These are phyloP conservation scores for Terana coerulea DNA, from an alignment of 768 basidiomycete species.

Conservation along the genomic window DNA sequence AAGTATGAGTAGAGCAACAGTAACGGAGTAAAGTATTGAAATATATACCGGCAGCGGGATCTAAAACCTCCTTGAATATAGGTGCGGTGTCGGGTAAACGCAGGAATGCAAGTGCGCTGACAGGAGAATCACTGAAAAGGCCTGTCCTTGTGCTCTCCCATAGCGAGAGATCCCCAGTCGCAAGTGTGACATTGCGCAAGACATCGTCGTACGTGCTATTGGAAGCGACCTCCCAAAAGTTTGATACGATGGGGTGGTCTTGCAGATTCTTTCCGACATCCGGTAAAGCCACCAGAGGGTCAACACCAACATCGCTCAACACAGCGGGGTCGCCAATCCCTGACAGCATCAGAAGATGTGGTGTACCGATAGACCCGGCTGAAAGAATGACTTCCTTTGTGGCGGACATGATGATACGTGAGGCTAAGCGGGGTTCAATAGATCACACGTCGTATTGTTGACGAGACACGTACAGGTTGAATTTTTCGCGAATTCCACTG, in stretches of 20 bases:
- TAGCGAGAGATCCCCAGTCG: neutral
- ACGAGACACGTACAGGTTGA: neutral
- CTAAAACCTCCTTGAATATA: neutral
- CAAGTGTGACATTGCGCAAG: neutral
- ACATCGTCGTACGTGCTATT: conserved; percentile 8
- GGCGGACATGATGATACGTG: conserved; percentile 1
- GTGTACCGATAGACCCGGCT: conserved; percentile 27
- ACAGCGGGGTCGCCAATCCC: conserved; percentile 4
- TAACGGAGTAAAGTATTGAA: neutral
- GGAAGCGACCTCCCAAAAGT: conserved; percentile 13
- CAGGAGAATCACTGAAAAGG: conserved; percentile 3
- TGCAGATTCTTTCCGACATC: conserved; percentile 28
- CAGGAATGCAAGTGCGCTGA: conserved; percentile 3
- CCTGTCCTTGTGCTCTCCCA: neutral
- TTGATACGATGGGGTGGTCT: conserved; percentile 21
- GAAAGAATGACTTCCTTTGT: conserved; percentile 17
- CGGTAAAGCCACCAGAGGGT: conserved; percentile 24
- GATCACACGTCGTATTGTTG: neutral
- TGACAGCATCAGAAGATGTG: conserved; percentile 13
- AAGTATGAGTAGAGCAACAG: neutral
- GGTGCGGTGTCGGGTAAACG: neutral
- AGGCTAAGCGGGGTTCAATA: neutral
- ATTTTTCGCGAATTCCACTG: neutral
- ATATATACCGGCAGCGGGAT: conserved; percentile 1
- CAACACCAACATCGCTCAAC: conserved; percentile 16